Evolutionary conservation across 257 asterid genomes (phyloP), one percentile per base, ranked within the genome.

Genomic region (Penstemon newberryi): DNA sequence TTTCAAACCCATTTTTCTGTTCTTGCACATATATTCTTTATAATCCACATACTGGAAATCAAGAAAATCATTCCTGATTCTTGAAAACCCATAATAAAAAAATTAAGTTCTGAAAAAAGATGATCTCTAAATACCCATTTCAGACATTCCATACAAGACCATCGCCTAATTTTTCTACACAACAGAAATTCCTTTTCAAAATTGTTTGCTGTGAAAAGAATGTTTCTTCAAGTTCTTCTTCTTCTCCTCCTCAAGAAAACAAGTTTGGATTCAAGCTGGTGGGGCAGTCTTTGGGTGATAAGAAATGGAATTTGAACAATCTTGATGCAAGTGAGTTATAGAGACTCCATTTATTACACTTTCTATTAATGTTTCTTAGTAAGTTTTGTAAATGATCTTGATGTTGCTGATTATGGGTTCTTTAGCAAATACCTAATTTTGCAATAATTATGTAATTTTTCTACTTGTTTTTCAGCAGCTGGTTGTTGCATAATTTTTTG

Each of bases 301-400:
- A 59, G 74, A 94, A 80, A 65, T 75, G 90, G 96, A 94, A 91
- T 74, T 62, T 94, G 82, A 83, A 75, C 39, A 93, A 83, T 71
- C 81, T 91, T 67, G 87, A 89, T 81, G 57, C 89, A 19, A 73
- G 99, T 94, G 70, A 83, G 94, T 79, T 11, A 45, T 12, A 12
- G 18, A 5, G 7, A 39, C 57, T 42, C 15, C n/a, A 7, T 4
- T 45, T 5, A 1, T 46, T 8, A 11, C 3, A 3, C 7, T 4
- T 1, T 6, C 2, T 52, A 11, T 53, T 56, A 36, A 18, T 66
- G 37, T 42, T 73, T 56, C 38, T 7, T 11, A 3, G 50, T 39
- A 43, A 19, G 37, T 39, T 58, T 7, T 70, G 43, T 54, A 50
- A 36, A n/a, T 63, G 44, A 59, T 51, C 64, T 69, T 71, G 61